Conservation (phyloP, 176 grass and related monocot genomes). For the Hsuehochloa calcarea region DNA sequence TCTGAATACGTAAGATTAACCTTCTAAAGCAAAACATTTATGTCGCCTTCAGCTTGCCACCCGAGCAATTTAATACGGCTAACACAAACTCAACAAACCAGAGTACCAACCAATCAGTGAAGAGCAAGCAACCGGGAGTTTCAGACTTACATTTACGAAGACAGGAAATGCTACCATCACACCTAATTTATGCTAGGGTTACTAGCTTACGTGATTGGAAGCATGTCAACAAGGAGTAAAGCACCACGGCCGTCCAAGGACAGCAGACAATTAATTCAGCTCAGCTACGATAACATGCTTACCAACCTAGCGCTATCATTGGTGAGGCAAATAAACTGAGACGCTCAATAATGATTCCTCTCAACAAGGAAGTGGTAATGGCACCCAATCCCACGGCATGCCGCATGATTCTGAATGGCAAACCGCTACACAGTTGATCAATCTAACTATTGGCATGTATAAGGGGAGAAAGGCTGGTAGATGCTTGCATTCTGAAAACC, state of each 20-base stretch:
- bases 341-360: neutral
- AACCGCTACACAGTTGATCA: neutral
- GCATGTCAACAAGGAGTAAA: neutral
- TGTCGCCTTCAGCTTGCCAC: neutral
- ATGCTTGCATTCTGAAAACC: neutral
- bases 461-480: neutral
- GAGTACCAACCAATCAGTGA: neutral
- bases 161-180: neutral
- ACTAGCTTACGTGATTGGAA: neutral
- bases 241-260: neutral
- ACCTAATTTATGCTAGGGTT: neutral
- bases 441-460: neutral
- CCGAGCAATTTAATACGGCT: neutral
- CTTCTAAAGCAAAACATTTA: neutral
- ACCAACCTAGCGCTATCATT: slow-evolving; percentile 7
- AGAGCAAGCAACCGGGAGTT: neutral
- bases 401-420: neutral
- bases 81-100: neutral
- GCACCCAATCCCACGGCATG: neutral
- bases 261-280: neutral
- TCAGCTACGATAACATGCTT: slow-evolving; percentile 7
- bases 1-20: neutral
- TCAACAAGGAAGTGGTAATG: neutral
- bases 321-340: neutral
- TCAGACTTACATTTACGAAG: slow-evolving; percentile 14